phyloP scores from a whole-genome alignment of 2,329 filamentous ascomycete species.

The Penicillium griseofulvum region DNA sequence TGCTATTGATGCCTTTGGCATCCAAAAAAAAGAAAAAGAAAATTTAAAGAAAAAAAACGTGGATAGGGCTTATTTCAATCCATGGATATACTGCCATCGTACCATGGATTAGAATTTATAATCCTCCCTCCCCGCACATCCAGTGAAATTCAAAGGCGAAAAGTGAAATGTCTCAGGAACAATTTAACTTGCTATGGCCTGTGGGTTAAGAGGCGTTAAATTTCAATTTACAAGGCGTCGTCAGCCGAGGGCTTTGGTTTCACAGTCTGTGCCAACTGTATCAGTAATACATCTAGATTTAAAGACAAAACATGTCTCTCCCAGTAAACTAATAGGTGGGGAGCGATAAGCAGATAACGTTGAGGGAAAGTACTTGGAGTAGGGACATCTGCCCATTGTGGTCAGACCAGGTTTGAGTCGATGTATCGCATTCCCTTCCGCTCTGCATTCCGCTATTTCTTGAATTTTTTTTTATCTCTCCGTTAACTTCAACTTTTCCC shows the following conservation, averaged over 20 bases:
- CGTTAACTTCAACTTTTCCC: neutral
- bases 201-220: neutral
- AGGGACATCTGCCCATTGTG: neutral
- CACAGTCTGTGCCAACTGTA: slow-evolving; percentile 10
- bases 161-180: slow-evolving; percentile 1
- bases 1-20: no score
- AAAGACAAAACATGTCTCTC: neutral
- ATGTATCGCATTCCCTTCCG: slow-evolving; percentile 7
- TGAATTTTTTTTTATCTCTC: neutral
- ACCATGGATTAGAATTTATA: neutral
- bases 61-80: neutral
- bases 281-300: neutral
- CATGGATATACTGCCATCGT: neutral
- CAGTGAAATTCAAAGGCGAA: neutral
- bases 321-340: neutral
- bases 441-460: slow-evolving; percentile 8
- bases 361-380: neutral
- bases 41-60: neutral
- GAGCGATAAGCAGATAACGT: slow-evolving; percentile 10
- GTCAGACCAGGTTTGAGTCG: neutral
- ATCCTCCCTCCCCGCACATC: neutral
- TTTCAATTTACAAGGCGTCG: slow-evolving; percentile 5
- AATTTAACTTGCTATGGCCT: neutral
- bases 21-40: no score
- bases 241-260: slow-evolving; percentile 14